phyloP scores from a whole-genome alignment of 179 eudicot species.

The Pouteria campechiana region DNA sequence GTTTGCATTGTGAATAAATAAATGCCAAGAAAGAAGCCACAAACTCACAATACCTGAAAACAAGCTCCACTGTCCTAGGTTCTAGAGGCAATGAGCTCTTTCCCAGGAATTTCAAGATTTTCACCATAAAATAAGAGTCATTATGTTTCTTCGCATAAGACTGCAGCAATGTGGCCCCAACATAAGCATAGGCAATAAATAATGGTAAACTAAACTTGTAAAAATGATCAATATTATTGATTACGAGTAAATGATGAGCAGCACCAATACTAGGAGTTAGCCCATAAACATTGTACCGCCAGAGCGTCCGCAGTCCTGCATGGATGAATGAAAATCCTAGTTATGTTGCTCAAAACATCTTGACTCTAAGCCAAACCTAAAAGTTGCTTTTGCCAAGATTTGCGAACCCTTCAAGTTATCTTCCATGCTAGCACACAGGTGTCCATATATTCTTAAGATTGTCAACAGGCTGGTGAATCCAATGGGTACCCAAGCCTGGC shows the following conservation, averaged over 20 bases:
- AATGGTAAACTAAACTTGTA: constrained; percentile 1
- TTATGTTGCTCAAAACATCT: no score
- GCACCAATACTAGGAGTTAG: constrained; percentile 65
- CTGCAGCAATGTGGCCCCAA: constrained; percentile 30
- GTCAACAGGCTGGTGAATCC: no score
- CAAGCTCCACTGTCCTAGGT: constrained; percentile 82
- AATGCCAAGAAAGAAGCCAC: no score
- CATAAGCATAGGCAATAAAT: background rate
- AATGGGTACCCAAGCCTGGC: no score
- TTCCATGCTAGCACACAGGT: no score
- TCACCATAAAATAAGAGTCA: constrained; percentile 57
- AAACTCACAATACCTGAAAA: constrained; percentile 89
- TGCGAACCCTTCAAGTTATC: no score
- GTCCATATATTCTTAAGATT: no score
- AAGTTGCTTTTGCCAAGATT: no score
- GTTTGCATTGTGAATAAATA: no score
- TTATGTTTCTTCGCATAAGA: constrained; percentile 62
- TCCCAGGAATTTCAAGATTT: constrained; percentile 60
- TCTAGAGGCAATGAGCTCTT: constrained; percentile 64
- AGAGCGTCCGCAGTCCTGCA: constrained; percentile 69
- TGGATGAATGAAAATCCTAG: constrained; percentile 19
- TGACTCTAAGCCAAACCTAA: no score
- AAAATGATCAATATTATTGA: background rate
- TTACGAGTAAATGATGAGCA: constrained; percentile 78
- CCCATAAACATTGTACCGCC: constrained; percentile 78